Evolutionary conservation across 768 basidiomycete species (phyloP), one percentile per base, ranked within the genome.

Genomic region (Hypsizygus marmoreus): DNA sequence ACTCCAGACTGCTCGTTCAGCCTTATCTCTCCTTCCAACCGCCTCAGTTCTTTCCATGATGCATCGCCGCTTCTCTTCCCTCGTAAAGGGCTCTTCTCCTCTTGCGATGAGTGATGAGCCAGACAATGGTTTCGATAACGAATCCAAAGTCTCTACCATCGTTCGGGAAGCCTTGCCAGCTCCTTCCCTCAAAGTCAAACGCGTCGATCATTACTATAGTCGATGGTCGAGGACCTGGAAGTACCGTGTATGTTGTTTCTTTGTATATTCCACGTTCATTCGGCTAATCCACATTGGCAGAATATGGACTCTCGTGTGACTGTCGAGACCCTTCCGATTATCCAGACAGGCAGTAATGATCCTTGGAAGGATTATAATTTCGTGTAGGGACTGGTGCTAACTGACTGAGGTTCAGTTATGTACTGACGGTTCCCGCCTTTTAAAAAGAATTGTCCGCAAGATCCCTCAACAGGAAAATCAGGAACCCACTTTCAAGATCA

Each of bases 121-220:
- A 30, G 14, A 22, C 7, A 32, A 12, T 4, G 34, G 14, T 17
- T 43, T 45, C 4, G 72, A 72, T 22, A 45, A 56, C 2, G 65
- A 71, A 44, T 73, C 71, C 2, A 67, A 64, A 43, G 47, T 48
- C 6, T 60, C 69, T 1, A 67, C 71, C 0, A 53, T 68, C 9
- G 65, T 60, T 19, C 63, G 58, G 10, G 71, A 73, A 29, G 53
- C 61, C 0, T 55, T 73, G 2, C 64, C 75, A 43, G 60, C 67
- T 4, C 74, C 76, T 22, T 74, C 75, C 12, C 64, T 80, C 44
- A 80, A 84, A 63, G 65, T 82, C 59, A 82, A 82, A 58, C 76
- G 78, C 1, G 74, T 82, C 33, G 82, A 82, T 56, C 69, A 77
- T 52, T 82, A 80, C 53, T 82, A 76, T 59, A 80, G 76, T 56